These are phyloP conservation scores for Sporothrix humicola DNA, from an alignment of 2,329 filamentous ascomycete species.

Conservation along the genomic window DNA sequence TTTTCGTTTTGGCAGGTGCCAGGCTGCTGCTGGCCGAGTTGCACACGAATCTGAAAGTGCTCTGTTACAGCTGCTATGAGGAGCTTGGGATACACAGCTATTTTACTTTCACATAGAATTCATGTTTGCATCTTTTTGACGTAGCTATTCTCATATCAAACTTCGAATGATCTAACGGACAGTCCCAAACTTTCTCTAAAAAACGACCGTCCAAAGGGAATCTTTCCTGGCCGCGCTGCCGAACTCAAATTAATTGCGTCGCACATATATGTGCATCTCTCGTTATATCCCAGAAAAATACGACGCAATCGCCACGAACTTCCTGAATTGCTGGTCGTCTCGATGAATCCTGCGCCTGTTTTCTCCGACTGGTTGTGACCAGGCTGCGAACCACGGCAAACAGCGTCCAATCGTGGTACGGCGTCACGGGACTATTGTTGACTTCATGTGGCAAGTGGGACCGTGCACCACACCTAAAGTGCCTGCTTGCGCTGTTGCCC, in stretches of 20 bases:
- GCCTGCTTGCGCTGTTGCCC: conserved; percentile 35
- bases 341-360: conserved; percentile 6
- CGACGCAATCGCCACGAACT: neutral
- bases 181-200: neutral
- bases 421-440: conserved; percentile 27
- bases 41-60: neutral
- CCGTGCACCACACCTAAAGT: conserved; percentile 33
- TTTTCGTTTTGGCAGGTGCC: conserved; percentile 28
- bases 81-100: too few relatives aligned
- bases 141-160: neutral
- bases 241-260: neutral
- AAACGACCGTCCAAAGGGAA: neutral
- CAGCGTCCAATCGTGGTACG: conserved; percentile 4
- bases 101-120: too few relatives aligned
- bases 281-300: neutral
- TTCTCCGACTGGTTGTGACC: conserved; percentile 23
- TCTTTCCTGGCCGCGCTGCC: conserved; percentile 10
- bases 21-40: conserved; percentile 5
- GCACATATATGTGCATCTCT: conserved; percentile 10
- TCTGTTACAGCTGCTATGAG: too few relatives aligned
- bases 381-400: neutral
- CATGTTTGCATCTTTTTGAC: neutral
- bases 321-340: neutral
- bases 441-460: conserved; percentile 18
- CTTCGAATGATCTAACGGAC: neutral